Evolutionary conservation across 75 land plant species (phyloP), one percentile per base, ranked within the genome.

Genomic region (Picea sitchensis): DNA sequence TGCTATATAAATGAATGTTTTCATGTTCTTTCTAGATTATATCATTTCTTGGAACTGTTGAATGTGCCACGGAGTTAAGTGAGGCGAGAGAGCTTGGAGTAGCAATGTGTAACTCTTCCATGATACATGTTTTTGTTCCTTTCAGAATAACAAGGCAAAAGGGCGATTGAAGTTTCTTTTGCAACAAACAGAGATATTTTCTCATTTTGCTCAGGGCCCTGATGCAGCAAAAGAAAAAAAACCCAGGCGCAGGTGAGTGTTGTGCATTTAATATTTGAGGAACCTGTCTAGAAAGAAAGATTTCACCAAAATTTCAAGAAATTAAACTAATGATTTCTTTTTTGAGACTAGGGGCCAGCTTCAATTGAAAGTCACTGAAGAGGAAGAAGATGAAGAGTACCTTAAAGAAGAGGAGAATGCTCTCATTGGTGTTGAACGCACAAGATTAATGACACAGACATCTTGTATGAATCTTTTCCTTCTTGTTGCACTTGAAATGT

Each of bases 381-480:
- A 98, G 81, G 99, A 98, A 84, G 99, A 98, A 84, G 98, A 98
- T 82, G 96, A 93, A 84, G 98, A 93, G 62, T 95, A 81, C 80
- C 85, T 98, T 41, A 93, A 95, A 67, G 98, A 93, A 78, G 99
- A 95, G 79, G 99, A 98, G 58, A 47, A 47, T 6, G 51, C 8
- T 47, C 51, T 47, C 51, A 78, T 87, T 73, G 90, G 88, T 73
- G 76, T 89, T 2, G 94, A 92, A 13, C 88, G 86, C 59, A 97
- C 99, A 65, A 81, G 98, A 31, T 80, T 98, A 67, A 47, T 95
- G 11, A 80, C 88, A 67, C 99, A 98, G 51, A 98, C 99, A 26
- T 89, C 98, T 30, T 95, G 98, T 95, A 78, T 82, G 92, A 47
- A 47, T 47, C 7, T 47, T 6, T 47, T 5, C 5, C 8, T 47